Conservation (phyloP, 2,329 filamentous ascomycete genomes). For the Aureobasidium lini region DNA sequence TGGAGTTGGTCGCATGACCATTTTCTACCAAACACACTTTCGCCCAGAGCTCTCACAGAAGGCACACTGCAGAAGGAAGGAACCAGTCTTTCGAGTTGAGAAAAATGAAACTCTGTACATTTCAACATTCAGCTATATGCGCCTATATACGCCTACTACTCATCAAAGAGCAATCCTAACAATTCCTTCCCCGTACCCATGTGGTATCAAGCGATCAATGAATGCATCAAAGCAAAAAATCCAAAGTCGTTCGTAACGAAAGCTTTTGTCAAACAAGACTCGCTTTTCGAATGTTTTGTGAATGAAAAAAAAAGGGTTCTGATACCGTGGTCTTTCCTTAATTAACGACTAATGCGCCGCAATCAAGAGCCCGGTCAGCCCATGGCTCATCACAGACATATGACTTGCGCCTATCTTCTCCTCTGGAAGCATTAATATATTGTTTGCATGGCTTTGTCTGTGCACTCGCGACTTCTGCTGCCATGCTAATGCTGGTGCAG, state of each 20-base stretch:
- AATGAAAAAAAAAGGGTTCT: not conserved
- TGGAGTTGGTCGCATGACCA: not conserved
- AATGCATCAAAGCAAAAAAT: not conserved
- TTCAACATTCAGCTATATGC: not conserved
- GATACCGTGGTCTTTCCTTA: not conserved
- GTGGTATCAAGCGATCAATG: not conserved
- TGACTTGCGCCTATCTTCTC: not conserved
- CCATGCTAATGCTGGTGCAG: constrained; percentile 3
- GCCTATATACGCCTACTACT: not conserved
- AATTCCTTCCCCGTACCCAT: not conserved
- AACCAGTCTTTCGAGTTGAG: not conserved
- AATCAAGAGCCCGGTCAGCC: not conserved
- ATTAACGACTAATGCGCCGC: constrained; percentile 4
- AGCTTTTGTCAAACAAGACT: constrained; percentile 1
- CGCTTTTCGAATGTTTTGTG: not conserved
- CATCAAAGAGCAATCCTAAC: not conserved
- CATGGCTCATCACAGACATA: not conserved
- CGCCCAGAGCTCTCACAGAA: no score
- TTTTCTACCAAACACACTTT: not conserved
- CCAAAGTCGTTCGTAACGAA: no score
- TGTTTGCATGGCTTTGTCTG: not conserved
- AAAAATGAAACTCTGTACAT: constrained; percentile 4
- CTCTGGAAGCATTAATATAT: not conserved
- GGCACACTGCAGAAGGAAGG: not conserved
- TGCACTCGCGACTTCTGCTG: not conserved